phyloP scores from a whole-genome alignment of 2,329 filamentous ascomycete species.

The Dactylellina drechsleri region DNA sequence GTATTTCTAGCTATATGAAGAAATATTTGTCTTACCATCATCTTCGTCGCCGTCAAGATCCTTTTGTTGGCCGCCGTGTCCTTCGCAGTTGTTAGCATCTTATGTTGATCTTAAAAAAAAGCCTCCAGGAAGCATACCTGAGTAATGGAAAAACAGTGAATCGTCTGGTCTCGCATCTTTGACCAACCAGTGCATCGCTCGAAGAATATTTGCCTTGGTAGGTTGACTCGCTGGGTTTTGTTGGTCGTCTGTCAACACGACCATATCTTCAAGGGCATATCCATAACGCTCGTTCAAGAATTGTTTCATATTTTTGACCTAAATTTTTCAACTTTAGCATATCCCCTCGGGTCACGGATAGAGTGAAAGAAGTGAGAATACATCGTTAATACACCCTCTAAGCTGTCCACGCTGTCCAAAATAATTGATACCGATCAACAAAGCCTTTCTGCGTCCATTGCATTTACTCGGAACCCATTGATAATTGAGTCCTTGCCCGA shows the following conservation, averaged over 20 bases:
- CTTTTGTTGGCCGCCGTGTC: constrained; percentile 79
- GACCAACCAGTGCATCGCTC: constrained; percentile 80
- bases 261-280: constrained; percentile 82
- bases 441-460: constrained; percentile 76
- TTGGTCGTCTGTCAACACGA: constrained; percentile 80
- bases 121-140: constrained; percentile 64
- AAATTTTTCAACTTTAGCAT: background rate
- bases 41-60: constrained; percentile 80
- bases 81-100: constrained; percentile 61
- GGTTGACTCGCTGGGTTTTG: constrained; percentile 75
- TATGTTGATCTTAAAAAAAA: background rate
- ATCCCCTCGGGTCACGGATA: background rate
- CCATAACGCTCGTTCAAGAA: constrained; percentile 75
- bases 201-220: constrained; percentile 78
- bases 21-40: constrained; percentile 66
- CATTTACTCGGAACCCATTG: constrained; percentile 66
- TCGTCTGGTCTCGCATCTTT: constrained; percentile 77
- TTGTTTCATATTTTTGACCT: constrained; percentile 74
- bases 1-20: background rate
- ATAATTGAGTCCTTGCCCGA: constrained; percentile 48
- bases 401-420: constrained; percentile 77
- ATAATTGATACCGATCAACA: constrained; percentile 84
- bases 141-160: constrained; percentile 80
- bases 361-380: constrained; percentile 5
- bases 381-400: constrained; percentile 82